These are phyloP conservation scores for Aegilops umbellulata DNA, from an alignment of 176 grass and related monocot genomes.

Conservation along the genomic window DNA sequence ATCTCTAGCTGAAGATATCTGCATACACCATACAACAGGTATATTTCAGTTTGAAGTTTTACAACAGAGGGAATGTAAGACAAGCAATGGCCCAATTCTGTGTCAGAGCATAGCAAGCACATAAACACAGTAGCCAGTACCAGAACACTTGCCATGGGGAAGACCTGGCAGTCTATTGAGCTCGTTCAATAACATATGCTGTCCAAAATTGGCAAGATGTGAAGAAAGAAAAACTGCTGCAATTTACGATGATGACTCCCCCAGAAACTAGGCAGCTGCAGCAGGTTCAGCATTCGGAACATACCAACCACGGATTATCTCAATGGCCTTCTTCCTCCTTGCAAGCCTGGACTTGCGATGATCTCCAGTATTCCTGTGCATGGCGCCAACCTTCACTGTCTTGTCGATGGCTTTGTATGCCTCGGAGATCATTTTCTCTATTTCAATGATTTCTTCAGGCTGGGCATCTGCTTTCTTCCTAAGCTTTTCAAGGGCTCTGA, in stretches of 20 bases:
- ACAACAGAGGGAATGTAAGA: conserved; percentile 12
- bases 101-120: not conserved
- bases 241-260: conserved; percentile 10
- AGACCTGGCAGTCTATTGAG: conserved; percentile 5
- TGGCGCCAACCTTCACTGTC: conserved; percentile 76
- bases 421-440: conserved; percentile 76
- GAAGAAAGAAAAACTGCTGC: conserved; percentile 22
- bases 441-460: conserved; percentile 70
- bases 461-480: conserved; percentile 80
- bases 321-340: conserved; percentile 78
- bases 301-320: conserved; percentile 89
- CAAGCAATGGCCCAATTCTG: not conserved
- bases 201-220: conserved; percentile 39
- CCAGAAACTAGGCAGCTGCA: conserved; percentile 34
- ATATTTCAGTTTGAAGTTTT: conserved; percentile 34
- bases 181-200: not conserved
- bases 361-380: conserved; percentile 81
- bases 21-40: not conserved
- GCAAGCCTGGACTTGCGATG: conserved; percentile 83
- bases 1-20: conserved; percentile 25
- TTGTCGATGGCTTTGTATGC: conserved; percentile 89
- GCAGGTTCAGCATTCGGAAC: conserved; percentile 48
- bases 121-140: conserved; percentile 16
- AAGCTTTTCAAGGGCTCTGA: conserved; percentile 69
- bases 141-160: conserved; percentile 17